Percentiles rank a stretch among this genome's conserved stretches.
phyloP scores from a whole-genome alignment of 306 rosid genomes.

The Carpinus viminea region DNA sequence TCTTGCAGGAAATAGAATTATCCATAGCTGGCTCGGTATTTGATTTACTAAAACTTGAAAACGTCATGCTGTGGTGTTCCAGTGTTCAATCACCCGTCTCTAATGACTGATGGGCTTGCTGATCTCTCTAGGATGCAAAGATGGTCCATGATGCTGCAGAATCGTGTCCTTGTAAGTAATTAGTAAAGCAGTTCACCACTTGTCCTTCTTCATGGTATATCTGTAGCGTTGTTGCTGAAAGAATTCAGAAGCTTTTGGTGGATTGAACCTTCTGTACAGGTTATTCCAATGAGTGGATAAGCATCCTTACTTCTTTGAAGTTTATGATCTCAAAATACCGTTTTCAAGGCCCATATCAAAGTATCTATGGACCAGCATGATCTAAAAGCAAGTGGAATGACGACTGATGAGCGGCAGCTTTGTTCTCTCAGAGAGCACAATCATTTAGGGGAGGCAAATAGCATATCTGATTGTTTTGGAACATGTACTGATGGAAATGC shows the following conservation, averaged over 20 bases:
- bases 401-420: conserved; percentile 8
- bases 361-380: conserved; percentile 12
- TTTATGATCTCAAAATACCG: neutral
- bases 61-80: neutral
- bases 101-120: neutral
- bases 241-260: neutral
- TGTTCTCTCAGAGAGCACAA: conserved; percentile 18
- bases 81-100: neutral
- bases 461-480: conserved; percentile 5
- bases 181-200: neutral
- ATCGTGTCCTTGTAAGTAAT: neutral
- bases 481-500: conserved; percentile 11
- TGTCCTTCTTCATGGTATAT: neutral
- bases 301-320: neutral
- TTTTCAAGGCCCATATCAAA: neutral
- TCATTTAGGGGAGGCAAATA: conserved; percentile 10
- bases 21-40: neutral
- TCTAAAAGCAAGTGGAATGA: conserved; percentile 8
- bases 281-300: neutral
- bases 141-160: conserved; percentile 2
- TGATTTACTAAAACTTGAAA: neutral
- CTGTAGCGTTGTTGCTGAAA: neutral
- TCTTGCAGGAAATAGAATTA: neutral
- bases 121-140: neutral
- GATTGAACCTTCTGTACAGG: neutral